These are phyloP conservation scores for Scutellaria galericulata DNA, from an alignment of 257 asterid species.

Conservation along the genomic window DNA sequence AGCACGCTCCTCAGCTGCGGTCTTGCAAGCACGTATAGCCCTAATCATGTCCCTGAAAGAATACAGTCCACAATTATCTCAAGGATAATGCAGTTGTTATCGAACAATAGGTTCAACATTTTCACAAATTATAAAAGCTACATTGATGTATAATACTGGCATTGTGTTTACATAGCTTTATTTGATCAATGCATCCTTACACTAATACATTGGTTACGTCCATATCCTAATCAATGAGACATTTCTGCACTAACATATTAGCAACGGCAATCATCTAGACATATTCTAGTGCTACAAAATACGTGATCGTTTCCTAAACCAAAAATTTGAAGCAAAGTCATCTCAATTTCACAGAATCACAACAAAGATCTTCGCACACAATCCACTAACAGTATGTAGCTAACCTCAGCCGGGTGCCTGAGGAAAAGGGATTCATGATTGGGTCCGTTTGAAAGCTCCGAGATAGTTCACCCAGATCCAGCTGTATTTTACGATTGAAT, in stretches of 20 bases:
- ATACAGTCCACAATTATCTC: conserved; percentile 23
- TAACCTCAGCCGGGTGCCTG: conserved; percentile 89
- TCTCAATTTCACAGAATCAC: conserved; percentile 29
- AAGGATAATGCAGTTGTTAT: neutral
- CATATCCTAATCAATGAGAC: conserved; percentile 17
- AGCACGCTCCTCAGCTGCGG: conserved; percentile 95
- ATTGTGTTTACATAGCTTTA: conserved; percentile 18
- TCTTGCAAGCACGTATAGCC: conserved; percentile 87
- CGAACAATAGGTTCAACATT: neutral
- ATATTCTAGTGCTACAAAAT: conserved; percentile 18
- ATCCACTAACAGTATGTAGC: conserved; percentile 31
- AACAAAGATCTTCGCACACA: conserved; percentile 2
- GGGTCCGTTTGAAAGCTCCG: conserved; percentile 56
- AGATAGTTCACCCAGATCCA: conserved; percentile 74
- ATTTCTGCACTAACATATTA: neutral
- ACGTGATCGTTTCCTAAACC: conserved; percentile 24
- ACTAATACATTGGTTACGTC: neutral
- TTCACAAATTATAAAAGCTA: neutral
- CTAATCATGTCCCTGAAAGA: conserved; percentile 93
- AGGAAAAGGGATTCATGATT: conserved; percentile 89
- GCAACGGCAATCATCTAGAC: conserved; percentile 17
- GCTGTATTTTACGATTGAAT: conserved; percentile 29
- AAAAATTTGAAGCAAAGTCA: conserved; percentile 20
- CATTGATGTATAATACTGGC: conserved; percentile 1
- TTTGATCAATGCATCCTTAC: conserved; percentile 1